Conservation (phyloP, 1,139 yeast species). For the Kurtzmaniella natalensis region DNA sequence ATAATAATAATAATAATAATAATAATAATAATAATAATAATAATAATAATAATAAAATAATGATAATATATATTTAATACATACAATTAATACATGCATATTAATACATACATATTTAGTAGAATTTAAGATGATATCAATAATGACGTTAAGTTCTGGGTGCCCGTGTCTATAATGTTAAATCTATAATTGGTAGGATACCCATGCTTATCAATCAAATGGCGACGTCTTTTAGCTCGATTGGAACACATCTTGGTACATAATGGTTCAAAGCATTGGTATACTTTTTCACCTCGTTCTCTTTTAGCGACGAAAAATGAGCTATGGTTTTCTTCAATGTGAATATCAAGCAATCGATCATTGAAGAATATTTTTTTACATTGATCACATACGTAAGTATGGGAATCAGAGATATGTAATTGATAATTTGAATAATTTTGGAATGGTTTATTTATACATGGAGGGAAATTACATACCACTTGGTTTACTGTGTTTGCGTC, state of each 20-base stretch:
- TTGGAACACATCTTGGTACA: constrained; percentile 33
- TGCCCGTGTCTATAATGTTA: constrained; percentile 29
- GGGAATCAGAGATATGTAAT: constrained; percentile 22
- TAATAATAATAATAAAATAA: too few species aligned
- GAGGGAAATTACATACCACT: constrained; percentile 11
- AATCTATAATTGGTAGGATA: constrained; percentile 44
- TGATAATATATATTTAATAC: background rate
- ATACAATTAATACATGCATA: too few species aligned
- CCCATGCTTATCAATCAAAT: constrained; percentile 45
- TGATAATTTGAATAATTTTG: constrained; percentile 21
- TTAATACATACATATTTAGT: background rate
- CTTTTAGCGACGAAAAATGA: constrained; percentile 35
- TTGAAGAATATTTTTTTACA: constrained; percentile 44
- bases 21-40: background rate
- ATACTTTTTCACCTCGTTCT: constrained; percentile 37
- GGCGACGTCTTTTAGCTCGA: constrained; percentile 37
- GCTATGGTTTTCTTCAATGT: constrained; percentile 51
- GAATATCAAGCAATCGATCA: constrained; percentile 35
- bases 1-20: too few species aligned
- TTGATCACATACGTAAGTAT: constrained; percentile 30
- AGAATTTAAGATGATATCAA: background rate
- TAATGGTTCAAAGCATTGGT: constrained; percentile 32
- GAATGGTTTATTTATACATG: constrained; percentile 15
- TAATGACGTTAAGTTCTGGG: constrained; percentile 7
- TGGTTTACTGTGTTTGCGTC: too few species aligned